Evolutionary conservation across 2,329 filamentous ascomycete species (phyloP), one percentile per base, ranked within the genome.

Genomic region (Magnaporthiopsis rhizophila): DNA sequence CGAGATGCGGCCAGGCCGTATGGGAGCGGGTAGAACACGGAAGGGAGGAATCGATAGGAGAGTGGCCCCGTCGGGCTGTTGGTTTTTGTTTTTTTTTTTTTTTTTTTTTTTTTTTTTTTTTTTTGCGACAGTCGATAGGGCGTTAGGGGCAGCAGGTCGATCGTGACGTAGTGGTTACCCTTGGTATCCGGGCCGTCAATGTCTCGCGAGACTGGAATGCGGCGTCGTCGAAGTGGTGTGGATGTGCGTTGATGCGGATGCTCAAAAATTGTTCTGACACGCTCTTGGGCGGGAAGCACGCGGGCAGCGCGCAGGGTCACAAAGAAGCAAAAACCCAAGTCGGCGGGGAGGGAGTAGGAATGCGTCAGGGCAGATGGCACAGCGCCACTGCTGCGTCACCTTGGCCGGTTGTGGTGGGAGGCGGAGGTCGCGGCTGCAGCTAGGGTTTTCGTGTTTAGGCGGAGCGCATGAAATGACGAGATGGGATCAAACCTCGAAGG

Each of bases 381-480:
- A 53, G n/a, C 45, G 45, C 45, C 45, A 53, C 45, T 53, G 45
- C 45, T 53, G 45, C 45, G 45, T 53, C 45, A 53, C 45, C 45
- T 53, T 11, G 21, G n/a, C 30, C 45, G 15, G 8, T 1, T 21
- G n/a, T 21, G 45, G 45, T 53, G 45, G 45, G 45, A 21, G 45
- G 45, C 45, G 45, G 45, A 21, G 45, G 45, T 21, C 21, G 21
- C 45, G 45, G 45, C 45, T 6, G 45, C 38, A 18, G 18, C 45
- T 24, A 53, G 45, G 45, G 45, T 53, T 9, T 53, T 24, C 45
- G 45, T 21, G 45, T 24, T n/a, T 28, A 13, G 45, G 61, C 32
- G 45, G 9, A 36, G 66, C 69, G 72, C 72, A 72, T 72, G 58
- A 71, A 53, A 70, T 65, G 67, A 69, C 67, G 67, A 71, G 67